Evolutionary conservation across 495 filamentous ascomycete genomes (phyloP).

Genomic region (Penicillium coffeae): DNA sequence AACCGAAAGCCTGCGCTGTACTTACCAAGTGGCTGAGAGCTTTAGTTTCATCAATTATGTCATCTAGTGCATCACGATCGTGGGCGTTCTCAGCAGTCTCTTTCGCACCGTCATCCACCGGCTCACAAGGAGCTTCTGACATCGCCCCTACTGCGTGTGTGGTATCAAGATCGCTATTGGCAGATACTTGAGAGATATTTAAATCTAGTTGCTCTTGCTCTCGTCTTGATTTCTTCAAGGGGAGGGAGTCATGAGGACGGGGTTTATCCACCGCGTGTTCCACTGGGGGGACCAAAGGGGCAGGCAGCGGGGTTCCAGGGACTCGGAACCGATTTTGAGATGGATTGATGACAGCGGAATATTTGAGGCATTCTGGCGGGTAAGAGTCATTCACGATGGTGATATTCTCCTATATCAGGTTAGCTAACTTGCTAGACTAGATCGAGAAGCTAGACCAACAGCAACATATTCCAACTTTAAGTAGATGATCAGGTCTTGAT

Average conservation of each 20-base stretch:
- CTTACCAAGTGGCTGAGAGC: conserved; percentile 53
- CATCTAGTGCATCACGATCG: conserved; percentile 50
- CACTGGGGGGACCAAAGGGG: conserved; percentile 3
- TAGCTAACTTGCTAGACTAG: conserved; percentile 21
- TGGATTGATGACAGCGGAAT: conserved; percentile 53
- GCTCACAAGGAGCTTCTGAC: background rate
- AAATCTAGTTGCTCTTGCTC: conserved; percentile 13
- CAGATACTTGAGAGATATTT: conserved; percentile 12
- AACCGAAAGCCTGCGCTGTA: background rate
- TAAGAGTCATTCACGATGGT: conserved; percentile 73
- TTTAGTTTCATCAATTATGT: conserved; percentile 55
- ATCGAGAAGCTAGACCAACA: conserved; percentile 28
- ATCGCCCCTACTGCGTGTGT: background rate
- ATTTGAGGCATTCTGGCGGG: conserved; percentile 72
- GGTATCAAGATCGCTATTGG: background rate
- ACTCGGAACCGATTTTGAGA: conserved; percentile 59
- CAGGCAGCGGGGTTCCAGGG: conserved; percentile 27
- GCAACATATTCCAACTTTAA: conserved; percentile 50
- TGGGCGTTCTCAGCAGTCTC: background rate
- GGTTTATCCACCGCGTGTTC: background rate
- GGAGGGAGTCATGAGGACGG: conserved; percentile 12
- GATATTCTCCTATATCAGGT: conserved; percentile 40
- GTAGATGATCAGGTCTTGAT: conserved; percentile 59
- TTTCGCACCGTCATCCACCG: background rate
- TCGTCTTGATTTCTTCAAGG: conserved; percentile 26